These are phyloP conservation scores for Rhodotorula taiwanensis DNA, from an alignment of 768 basidiomycete genomes.

Conservation along the genomic window DNA sequence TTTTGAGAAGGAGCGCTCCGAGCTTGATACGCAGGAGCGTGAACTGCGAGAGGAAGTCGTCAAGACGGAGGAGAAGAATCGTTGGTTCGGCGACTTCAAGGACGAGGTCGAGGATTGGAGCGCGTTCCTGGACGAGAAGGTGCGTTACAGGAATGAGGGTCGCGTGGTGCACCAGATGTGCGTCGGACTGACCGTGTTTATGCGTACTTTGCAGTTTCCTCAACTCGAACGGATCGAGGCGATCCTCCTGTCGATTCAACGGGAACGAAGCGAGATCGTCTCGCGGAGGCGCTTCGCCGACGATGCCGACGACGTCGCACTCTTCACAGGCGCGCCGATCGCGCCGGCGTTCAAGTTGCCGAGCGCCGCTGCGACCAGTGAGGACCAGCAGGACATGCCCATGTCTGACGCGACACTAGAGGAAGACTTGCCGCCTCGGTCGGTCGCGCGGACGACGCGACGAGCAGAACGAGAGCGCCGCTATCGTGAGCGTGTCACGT, in stretches of 20 bases:
- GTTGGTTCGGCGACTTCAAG: conserved; percentile 48
- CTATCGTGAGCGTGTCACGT: neutral
- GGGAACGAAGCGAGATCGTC: conserved; percentile 39
- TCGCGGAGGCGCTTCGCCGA: conserved; percentile 36
- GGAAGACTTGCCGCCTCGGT: conserved; percentile 41
- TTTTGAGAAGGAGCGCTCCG: conserved; percentile 41
- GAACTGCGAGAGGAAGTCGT: conserved; percentile 47
- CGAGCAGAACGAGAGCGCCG: conserved; percentile 42
- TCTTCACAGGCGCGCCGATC: conserved; percentile 38
- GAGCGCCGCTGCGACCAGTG: neutral
- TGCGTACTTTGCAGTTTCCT: conserved; percentile 44
- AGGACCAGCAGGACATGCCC: neutral
- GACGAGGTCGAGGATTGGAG: conserved; percentile 48
- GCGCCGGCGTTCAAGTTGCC: conserved; percentile 4
- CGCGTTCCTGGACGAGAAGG: conserved; percentile 49
- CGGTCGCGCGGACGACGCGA: conserved; percentile 39
- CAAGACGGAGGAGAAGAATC: conserved; percentile 45
- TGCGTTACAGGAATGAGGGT: conserved; percentile 8
- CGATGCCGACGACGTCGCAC: conserved; percentile 39
- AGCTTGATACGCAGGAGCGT: conserved; percentile 46
- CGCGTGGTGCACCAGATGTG: too few relatives aligned
- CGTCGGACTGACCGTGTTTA: too few relatives aligned
- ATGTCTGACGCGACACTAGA: conserved; percentile 36
- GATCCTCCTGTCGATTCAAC: conserved; percentile 39
- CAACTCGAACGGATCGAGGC: conserved; percentile 46